Conservation (phyloP, 2,329 filamentous ascomycete species). For the Ascochyta pisi region DNA sequence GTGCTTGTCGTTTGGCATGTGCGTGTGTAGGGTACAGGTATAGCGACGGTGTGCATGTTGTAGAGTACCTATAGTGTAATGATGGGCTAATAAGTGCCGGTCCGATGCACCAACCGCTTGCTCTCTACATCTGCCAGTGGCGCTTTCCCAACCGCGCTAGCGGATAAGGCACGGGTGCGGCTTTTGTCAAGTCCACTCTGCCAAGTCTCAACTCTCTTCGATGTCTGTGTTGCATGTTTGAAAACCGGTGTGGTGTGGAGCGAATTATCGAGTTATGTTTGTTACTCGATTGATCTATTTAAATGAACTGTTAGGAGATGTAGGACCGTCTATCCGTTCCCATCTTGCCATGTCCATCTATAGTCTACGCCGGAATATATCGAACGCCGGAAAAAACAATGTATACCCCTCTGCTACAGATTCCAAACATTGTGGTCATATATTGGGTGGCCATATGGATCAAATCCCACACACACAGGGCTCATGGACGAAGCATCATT, state of each 20-base stretch:
- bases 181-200: background rate
- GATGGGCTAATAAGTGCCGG: background rate
- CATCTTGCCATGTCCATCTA: constrained; percentile 6
- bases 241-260: too few species aligned
- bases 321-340: constrained; percentile 3
- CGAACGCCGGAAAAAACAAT: background rate
- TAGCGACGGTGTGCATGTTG: too few species aligned
- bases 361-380: constrained; percentile 1
- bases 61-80: too few species aligned
- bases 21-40: too few species aligned
- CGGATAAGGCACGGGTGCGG: constrained; percentile 15
- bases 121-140: background rate
- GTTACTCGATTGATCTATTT: background rate
- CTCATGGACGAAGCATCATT: background rate
- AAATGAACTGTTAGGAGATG: constrained; percentile 5
- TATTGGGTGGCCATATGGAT: background rate
- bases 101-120: constrained; percentile 7
- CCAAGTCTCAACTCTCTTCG: background rate
- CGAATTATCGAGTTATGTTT: too few species aligned
- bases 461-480: background rate
- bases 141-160: constrained; percentile 1
- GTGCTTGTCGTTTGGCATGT: background rate
- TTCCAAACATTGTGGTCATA: background rate
- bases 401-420: background rate
- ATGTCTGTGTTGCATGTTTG: background rate